A percentile compares a stretch with the other conserved stretches of the same genome.
phyloP scores from a whole-genome alignment of 2,329 filamentous ascomycete species.

The Paramyrothecium roridum region DNA sequence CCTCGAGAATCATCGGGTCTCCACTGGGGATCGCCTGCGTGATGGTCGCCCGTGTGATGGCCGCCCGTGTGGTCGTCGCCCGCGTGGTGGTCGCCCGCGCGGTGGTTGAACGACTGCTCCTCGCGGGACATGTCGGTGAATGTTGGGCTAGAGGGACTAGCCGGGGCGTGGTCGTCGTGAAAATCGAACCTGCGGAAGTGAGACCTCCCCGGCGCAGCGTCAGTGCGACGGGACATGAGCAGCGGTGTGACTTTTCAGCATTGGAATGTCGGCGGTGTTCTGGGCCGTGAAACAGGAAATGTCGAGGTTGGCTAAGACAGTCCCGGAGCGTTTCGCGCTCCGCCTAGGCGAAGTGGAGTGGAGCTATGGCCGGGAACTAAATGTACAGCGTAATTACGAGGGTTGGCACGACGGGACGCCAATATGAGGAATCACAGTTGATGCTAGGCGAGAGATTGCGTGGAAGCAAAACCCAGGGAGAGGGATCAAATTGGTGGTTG shows the following conservation, averaged over 20 bases:
- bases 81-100: background rate
- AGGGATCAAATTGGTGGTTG: background rate
- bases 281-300: background rate
- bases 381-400: background rate
- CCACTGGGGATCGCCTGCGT: background rate
- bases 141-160: background rate
- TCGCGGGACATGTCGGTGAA: background rate
- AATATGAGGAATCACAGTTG: background rate
- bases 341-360: background rate
- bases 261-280: slow-evolving; percentile 11
- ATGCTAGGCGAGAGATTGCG: background rate
- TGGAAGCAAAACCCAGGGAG: background rate
- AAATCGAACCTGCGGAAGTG: slow-evolving; percentile 11
- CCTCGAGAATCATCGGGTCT: background rate
- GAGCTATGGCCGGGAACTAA: background rate
- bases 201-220: slow-evolving; percentile 14
- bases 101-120: background rate
- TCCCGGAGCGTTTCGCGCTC: background rate
- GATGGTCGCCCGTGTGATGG: too few relatives aligned
- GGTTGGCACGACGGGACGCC: too few relatives aligned
- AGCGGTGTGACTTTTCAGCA: slow-evolving; percentile 16
- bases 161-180: slow-evolving; percentile 15
- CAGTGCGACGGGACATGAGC: slow-evolving; percentile 22
- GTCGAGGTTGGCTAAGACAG: background rate
- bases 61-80: too few relatives aligned